A percentile compares a stretch with the other conserved stretches of the same genome.
Conservation (phyloP, 2,329 filamentous ascomycete species). For the Alternaria novae-zelandiae region DNA sequence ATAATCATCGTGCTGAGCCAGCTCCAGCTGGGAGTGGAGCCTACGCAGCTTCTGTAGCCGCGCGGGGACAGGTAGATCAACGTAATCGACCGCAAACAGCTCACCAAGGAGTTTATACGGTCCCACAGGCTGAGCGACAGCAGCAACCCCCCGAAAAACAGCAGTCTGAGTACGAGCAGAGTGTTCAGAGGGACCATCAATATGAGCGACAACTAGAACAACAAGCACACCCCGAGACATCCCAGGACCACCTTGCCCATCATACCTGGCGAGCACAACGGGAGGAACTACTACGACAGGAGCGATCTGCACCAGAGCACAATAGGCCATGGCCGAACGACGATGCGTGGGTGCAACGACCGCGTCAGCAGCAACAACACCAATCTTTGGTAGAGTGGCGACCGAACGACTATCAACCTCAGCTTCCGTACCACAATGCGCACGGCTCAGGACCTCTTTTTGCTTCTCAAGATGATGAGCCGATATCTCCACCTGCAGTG, state of each 20-base stretch:
- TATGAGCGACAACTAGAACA: conserved; percentile 11
- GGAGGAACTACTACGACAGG: conserved; percentile 10
- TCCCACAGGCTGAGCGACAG: conserved; percentile 6
- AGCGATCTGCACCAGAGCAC: not conserved
- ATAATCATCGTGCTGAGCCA: conserved; percentile 25
- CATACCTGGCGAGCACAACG: conserved; percentile 7
- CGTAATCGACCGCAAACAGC: conserved; percentile 13
- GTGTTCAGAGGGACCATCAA: not conserved
- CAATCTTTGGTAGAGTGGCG: conserved; percentile 13
- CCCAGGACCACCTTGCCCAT: not conserved
- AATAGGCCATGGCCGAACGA: conserved; percentile 8
- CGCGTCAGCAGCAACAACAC: conserved; percentile 15
- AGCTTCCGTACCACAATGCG: conserved; percentile 21
- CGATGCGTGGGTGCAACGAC: conserved; percentile 17
- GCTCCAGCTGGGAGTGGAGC: conserved; percentile 18
- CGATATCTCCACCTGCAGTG: conserved; percentile 27
- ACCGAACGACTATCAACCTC: conserved; percentile 10
- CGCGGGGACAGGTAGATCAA: conserved; percentile 19
- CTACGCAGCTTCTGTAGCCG: conserved; percentile 20
- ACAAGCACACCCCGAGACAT: conserved; percentile 1
- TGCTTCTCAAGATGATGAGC: conserved; percentile 10
- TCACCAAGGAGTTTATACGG: conserved; percentile 5
- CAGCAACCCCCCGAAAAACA: conserved; percentile 3
- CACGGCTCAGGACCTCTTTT: conserved; percentile 26
- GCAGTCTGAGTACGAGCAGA: not conserved